phyloP scores from a whole-genome alignment of 1,284 basidiomycete species.

The Melampsora americana region DNA sequence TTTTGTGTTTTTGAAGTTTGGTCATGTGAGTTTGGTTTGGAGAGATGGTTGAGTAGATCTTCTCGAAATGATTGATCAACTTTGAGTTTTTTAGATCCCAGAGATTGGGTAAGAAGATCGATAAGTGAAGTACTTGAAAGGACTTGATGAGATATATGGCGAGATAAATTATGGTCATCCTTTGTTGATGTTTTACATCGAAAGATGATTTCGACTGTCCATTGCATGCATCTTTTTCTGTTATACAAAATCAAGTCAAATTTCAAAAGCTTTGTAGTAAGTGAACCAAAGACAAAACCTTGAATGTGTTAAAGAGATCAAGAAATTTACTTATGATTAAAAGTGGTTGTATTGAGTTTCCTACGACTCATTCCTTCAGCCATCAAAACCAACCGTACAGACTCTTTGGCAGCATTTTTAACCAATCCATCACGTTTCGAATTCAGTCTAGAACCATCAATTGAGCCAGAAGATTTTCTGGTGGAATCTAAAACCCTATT shows the following conservation, averaged over 20 bases:
- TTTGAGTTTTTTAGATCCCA: conserved; percentile 31
- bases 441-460: neutral
- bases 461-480: neutral
- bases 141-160: conserved; percentile 32
- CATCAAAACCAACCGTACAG: conserved; percentile 21
- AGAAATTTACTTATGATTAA: conserved; percentile 29
- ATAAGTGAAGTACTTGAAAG: conserved; percentile 15
- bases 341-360: conserved; percentile 26
- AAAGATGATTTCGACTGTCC: conserved; percentile 37
- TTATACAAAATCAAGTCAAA: neutral
- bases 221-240: conserved; percentile 24
- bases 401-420: conserved; percentile 13
- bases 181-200: neutral
- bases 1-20: neutral
- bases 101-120: conserved; percentile 19
- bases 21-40: neutral
- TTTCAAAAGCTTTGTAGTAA: neutral
- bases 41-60: neutral
- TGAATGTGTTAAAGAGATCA: neutral
- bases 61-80: neutral
- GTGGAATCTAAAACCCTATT: conserved; percentile 10
- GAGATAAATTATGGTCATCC: neutral
- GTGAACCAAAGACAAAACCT: neutral
- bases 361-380: conserved; percentile 30
- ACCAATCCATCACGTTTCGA: conserved; percentile 9